Evolutionary conservation across 805 yeast species (phyloP).

Genomic region (Candida chilensis): DNA sequence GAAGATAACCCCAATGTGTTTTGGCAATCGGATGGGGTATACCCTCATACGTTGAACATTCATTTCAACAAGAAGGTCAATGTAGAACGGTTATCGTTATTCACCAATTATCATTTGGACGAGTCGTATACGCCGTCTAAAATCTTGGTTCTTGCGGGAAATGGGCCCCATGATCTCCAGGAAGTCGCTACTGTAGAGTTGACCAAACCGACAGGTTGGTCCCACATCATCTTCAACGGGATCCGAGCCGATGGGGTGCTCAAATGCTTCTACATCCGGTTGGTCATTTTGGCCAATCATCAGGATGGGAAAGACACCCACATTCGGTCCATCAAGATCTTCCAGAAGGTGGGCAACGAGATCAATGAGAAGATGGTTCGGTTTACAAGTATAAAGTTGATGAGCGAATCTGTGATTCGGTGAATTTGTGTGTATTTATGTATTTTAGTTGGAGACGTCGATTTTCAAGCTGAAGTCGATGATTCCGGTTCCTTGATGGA

Average conservation of each 20-base stretch:
- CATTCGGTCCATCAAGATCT: constrained; percentile 62
- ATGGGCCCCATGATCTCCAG: constrained; percentile 68
- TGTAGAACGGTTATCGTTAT: constrained; percentile 60
- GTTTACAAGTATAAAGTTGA: background rate
- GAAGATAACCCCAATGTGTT: constrained; percentile 63
- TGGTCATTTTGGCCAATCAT: constrained; percentile 67
- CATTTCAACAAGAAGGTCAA: constrained; percentile 74
- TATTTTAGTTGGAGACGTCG: too few species aligned
- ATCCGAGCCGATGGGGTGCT: constrained; percentile 46
- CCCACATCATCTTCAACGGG: constrained; percentile 48
- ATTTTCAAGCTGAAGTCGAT: constrained; percentile 84
- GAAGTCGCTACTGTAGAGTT: constrained; percentile 56
- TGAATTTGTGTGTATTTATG: too few species aligned
- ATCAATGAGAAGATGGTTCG: constrained; percentile 1
- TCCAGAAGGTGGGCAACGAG: constrained; percentile 25
- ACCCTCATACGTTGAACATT: constrained; percentile 76
- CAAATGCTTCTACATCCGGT: constrained; percentile 56
- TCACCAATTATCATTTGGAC: constrained; percentile 61
- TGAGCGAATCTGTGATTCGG: background rate
- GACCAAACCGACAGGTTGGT: constrained; percentile 73
- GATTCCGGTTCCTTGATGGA: constrained; percentile 84
- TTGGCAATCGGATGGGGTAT: constrained; percentile 95
- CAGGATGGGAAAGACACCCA: constrained; percentile 97
- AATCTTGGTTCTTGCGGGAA: constrained; percentile 60
- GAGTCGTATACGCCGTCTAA: constrained; percentile 89